Percentiles rank a stretch among this genome's conserved stretches.
Evolutionary conservation across 2,329 filamentous ascomycete species (phyloP).

Genomic region (Pseudopyrenochaeta lycopersici): DNA sequence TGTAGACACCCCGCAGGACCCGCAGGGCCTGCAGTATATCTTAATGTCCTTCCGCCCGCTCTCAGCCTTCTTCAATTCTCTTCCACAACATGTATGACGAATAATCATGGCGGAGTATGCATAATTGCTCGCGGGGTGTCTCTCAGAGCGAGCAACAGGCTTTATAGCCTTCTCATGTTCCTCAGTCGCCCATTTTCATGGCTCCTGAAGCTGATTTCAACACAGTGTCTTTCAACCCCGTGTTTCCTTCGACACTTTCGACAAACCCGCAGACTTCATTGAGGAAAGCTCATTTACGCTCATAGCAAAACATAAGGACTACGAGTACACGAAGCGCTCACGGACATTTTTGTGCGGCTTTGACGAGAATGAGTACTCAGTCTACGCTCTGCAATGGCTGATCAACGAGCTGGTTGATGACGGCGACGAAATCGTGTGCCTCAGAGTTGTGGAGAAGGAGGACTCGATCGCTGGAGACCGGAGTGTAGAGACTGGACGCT

Average conservation of each 20-base stretch:
- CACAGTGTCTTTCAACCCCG: conserved; percentile 70
- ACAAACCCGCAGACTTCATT: conserved; percentile 70
- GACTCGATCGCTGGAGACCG: conserved; percentile 71
- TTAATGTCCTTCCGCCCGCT: conserved; percentile 2
- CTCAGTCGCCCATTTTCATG: conserved; percentile 16
- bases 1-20: conserved; percentile 6
- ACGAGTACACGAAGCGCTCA: conserved; percentile 80
- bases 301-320: conserved; percentile 86
- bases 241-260: conserved; percentile 80
- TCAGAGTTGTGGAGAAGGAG: conserved; percentile 87
- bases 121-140: conserved; percentile 23
- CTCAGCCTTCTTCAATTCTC: conserved; percentile 6
- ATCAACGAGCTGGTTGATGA: conserved; percentile 92
- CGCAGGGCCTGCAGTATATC: conserved; percentile 8
- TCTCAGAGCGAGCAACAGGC: conserved; percentile 26
- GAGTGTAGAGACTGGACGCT: conserved; percentile 71
- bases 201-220: conserved; percentile 18
- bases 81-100: conserved; percentile 6
- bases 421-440: conserved; percentile 90
- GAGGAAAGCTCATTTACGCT: conserved; percentile 74
- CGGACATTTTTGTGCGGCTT: conserved; percentile 91
- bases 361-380: conserved; percentile 90
- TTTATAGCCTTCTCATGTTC: conserved; percentile 28
- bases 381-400: conserved; percentile 91
- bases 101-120: conserved; percentile 38